Evolutionary conservation across 257 asterid genomes (phyloP), one percentile per base, ranked within the genome.

Genomic region (Gardenia jasminoides): DNA sequence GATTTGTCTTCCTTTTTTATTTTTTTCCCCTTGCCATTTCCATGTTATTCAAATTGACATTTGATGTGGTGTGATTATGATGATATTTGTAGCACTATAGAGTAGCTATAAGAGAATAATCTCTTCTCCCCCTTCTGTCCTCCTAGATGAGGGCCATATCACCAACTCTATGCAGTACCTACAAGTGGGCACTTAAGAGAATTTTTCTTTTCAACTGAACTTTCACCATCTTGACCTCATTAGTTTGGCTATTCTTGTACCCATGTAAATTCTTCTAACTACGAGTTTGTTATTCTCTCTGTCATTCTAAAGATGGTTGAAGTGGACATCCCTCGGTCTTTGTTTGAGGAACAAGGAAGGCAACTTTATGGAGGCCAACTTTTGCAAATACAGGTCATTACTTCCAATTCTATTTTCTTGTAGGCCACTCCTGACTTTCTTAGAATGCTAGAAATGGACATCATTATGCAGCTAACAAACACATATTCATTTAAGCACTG

Each of bases 341-440:
- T 95, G 88, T 92, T 91, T 58, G 94, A 95, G 86, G 99, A 95
- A 78, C 99, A 96, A 89, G 98, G 97, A 77, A 92, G 98, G 76
- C 93, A 96, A 86, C 94, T 96, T 28, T 96, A 96, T 58, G 99
- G 99, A 67, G 94, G 97, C 67, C 97, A 92, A 83, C 97, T 96
- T 74, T 82, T 96, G 80, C 98, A 96, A 87, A 76, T 91, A 83
- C 99, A 96, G 97, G 99, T 93, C 50, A 79, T 76, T 73, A 74
- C 48, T 77, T 66, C 39, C 46, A 26, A 54, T 44, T 24, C n/a
- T 72, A 31, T 69, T 72, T 41, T 39, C 75, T 26, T 78, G 54
- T 4, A 19, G 20, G 70, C 70, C 72, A 31, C 75, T 39, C 65
- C 65, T 76, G 19, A n/a, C 7, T 36, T 31, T 28, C 43, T 22